phyloP scores from a whole-genome alignment of 768 basidiomycete genomes.

The Panellus pusillus region DNA sequence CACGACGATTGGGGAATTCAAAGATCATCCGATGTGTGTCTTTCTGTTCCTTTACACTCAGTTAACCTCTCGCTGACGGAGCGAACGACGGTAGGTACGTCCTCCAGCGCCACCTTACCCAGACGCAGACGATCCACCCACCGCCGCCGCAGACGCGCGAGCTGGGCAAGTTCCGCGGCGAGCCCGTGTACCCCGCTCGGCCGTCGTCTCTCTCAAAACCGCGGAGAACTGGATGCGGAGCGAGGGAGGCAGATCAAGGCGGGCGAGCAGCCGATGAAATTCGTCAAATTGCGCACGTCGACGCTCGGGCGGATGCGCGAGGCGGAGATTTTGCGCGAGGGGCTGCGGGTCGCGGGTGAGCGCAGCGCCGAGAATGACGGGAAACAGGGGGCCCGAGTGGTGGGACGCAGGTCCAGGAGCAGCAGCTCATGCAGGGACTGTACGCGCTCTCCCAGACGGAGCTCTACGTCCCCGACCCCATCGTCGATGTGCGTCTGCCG shows the following conservation, averaged over 20 bases:
- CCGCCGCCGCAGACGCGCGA: conserved; percentile 60
- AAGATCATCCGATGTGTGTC: conserved; percentile 87
- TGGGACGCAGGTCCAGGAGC: conserved; percentile 25
- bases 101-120: conserved; percentile 82
- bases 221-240: conserved; percentile 93
- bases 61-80: not conserved
- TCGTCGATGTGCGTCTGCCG: conserved; percentile 67
- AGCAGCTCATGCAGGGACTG: conserved; percentile 80
- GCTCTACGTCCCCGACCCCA: conserved; percentile 72
- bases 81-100: conserved; percentile 60
- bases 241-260: conserved; percentile 71
- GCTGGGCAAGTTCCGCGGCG: conserved; percentile 89
- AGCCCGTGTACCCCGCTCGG: conserved; percentile 87
- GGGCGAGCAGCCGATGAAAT: conserved; percentile 85
- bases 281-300: conserved; percentile 80
- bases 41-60: not conserved
- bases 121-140: conserved; percentile 83
- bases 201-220: conserved; percentile 84
- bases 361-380: conserved; percentile 23
- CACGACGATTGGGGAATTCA: conserved; percentile 85
- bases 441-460: conserved; percentile 88
- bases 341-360: conserved; percentile 41
- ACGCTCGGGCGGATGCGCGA: conserved; percentile 81
- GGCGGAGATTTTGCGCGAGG: conserved; percentile 47
- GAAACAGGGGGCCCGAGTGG: conserved; percentile 28